phyloP scores from a whole-genome alignment of 805 yeast genomes.

The Maudiozyma barnettii region DNA sequence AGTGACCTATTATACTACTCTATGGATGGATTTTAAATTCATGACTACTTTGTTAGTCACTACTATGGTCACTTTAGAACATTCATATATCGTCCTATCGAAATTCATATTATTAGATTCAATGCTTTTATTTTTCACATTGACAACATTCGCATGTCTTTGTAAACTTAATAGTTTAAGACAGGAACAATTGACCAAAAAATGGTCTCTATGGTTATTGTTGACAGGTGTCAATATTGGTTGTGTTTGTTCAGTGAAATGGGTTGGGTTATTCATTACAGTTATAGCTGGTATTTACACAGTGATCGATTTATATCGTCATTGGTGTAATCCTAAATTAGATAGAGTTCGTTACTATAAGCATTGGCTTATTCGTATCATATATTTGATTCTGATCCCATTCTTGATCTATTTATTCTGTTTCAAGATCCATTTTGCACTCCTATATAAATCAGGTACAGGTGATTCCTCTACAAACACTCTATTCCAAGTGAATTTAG shows the following conservation, averaged over 20 bases:
- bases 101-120: slow-evolving; percentile 88
- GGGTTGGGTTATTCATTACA: slow-evolving; percentile 74
- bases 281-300: slow-evolving; percentile 51
- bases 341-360: slow-evolving; percentile 31
- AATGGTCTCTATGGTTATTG: slow-evolving; percentile 63
- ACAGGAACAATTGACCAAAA: slow-evolving; percentile 46
- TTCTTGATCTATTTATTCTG: slow-evolving; percentile 53
- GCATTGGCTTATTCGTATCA: slow-evolving; percentile 69
- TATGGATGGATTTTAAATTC: slow-evolving; percentile 61
- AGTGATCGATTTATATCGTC: slow-evolving; percentile 41
- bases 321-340: slow-evolving; percentile 29
- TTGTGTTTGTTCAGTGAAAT: slow-evolving; percentile 74
- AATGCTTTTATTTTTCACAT: slow-evolving; percentile 80
- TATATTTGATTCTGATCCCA: slow-evolving; percentile 64
- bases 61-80: slow-evolving; percentile 72
- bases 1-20: slow-evolving; percentile 72
- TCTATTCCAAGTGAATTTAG: slow-evolving; percentile 77
- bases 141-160: slow-evolving; percentile 67
- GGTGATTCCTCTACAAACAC: slow-evolving; percentile 91
- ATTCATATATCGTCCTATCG: slow-evolving; percentile 74
- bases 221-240: slow-evolving; percentile 64
- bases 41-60: slow-evolving; percentile 71
- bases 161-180: slow-evolving; percentile 57
- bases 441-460: slow-evolving; percentile 74
- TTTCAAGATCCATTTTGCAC: slow-evolving; percentile 72